Evolutionary conservation across 768 basidiomycete genomes (phyloP), one percentile per base, ranked within the genome.

Genomic region (Leccinum subgranulosum): DNA sequence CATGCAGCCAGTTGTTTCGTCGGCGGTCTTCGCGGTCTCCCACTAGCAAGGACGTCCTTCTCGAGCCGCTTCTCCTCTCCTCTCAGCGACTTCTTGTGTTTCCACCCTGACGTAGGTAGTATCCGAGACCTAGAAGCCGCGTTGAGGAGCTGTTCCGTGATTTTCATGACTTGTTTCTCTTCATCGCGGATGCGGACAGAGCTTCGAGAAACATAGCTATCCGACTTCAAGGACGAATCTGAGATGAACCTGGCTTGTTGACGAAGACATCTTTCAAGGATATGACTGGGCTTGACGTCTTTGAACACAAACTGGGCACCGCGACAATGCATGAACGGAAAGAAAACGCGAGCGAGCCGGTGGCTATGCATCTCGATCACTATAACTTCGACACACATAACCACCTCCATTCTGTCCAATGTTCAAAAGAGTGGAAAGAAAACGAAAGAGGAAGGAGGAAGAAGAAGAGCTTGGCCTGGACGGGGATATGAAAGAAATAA

Each of bases 371-470:
- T 3, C 25, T 3, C 6, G 27, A 51, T 54, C 41, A 33, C 14
- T 21, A 0, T 21, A 0, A 10, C 23, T 23, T 8, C 17, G 10
- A 29, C 29, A 11, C 29, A 11, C 12, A 21, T 15, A 10, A 11
- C 34, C 10, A 6, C 43, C 21, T 27, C 27, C 17, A 6, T 17
- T 46, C 48, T 36, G 43, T 34, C 33, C 45, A 49, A 92, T 92
- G 90, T 90, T 90, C 78, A 92, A 92, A 73, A 83, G 90, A 58
- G 78, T 90, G 7, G 85, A 85, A 62, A 90, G 85, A 68, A 80
- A 85, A 48, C 80, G 78, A 25, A 78, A 77, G 64, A 85, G 80
- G 64, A 79, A 77, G 58, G 77, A 85, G 64, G 77, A 85, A 61
- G 87, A 87, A 59, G 85, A 86, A 68, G 80, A 83, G 51, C 77